phyloP scores from a whole-genome alignment of 1,284 basidiomycete species.

The Fomes fomentarius region DNA sequence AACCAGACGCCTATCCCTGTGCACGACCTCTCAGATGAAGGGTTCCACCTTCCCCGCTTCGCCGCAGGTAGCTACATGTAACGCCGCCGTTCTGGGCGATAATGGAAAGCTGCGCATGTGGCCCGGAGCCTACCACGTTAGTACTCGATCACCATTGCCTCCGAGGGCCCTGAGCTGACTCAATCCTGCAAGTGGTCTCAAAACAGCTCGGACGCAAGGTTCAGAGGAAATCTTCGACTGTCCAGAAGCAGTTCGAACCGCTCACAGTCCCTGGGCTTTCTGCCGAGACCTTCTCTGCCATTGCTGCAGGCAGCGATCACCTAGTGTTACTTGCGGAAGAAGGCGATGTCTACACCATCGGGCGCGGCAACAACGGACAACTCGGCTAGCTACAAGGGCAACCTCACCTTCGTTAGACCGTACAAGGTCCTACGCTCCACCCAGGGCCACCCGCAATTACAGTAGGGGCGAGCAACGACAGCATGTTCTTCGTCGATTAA shows the following conservation, averaged over 20 bases:
- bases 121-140: slow-evolving; percentile 91
- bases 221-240: slow-evolving; percentile 50
- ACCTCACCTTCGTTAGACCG: slow-evolving; percentile 84
- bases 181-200: too few relatives aligned
- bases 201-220: background rate
- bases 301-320: slow-evolving; percentile 78
- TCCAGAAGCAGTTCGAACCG: slow-evolving; percentile 66
- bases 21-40: too few relatives aligned
- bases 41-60: too few relatives aligned
- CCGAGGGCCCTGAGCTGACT: too few relatives aligned
- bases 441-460: slow-evolving; percentile 70
- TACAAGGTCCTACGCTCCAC: slow-evolving; percentile 77
- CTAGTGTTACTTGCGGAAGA: slow-evolving; percentile 84
- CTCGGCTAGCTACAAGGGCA: slow-evolving; percentile 87
- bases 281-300: too few relatives aligned
- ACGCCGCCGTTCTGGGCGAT: too few relatives aligned
- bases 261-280: slow-evolving; percentile 67
- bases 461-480: slow-evolving; percentile 81
- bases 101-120: slow-evolving; percentile 80
- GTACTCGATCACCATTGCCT: slow-evolving; percentile 37
- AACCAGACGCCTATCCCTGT: too few relatives aligned
- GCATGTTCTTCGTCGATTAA: slow-evolving; percentile 88
- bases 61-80: too few relatives aligned
- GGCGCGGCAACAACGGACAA: slow-evolving; percentile 85
- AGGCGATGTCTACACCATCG: slow-evolving; percentile 84